Base-by-base conservation (phyloP, 2,329 filamentous ascomycete genomes). In the Diaporthe sp. region DNA sequence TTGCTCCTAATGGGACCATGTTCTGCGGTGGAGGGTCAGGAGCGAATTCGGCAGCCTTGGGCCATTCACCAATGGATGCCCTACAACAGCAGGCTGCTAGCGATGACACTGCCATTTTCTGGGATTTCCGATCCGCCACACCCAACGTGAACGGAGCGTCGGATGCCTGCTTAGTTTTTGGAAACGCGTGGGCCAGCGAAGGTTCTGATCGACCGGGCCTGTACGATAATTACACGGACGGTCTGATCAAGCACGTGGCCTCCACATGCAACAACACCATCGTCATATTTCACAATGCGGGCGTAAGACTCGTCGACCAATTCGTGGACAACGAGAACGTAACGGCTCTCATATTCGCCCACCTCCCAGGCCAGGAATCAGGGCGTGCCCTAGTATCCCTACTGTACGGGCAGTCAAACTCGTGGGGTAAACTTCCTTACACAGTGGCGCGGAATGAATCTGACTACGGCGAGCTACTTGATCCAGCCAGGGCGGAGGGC, bases 151-250 rank as follows among this genome's bases (percentile, higher is more conserved):
- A 88, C 66, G 80, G 84, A 2, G 82, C 77, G 5, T 86, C 88
- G 1, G 88, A 95, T 78, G 87, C 94, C 9, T 97, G 95, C 77
- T 82, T 93, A 2, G 90, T 93, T 0, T 90, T 93, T 77, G 89
- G 90, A 77, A 93, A 93, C 79, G 89, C 87, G 10, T 94, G 93
- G 82, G 90, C 93, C 1, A 91, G 93, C 1, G 95, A 97, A 82
- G 93, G 92, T 1, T 93, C 88, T 77, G 88, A 94, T 74, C 87
- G 91, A 61, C 85, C 89, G 0, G 87, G 86, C 10, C 85, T 94
- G 54, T 87, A 88, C 40, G 94, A 96, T 80, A 92, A 92, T 75
- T 90, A 90, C 70, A 91, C 89, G 1, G 91, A 93, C 76, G 82
- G 81, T 0, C 82, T 93, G 0, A 86, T 93, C 57, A 82, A 82